A percentile compares a stretch with the other conserved stretches of the same genome.
Evolutionary conservation across 805 yeast species (phyloP).

Genomic region (Maudiozyma bulderi): DNA sequence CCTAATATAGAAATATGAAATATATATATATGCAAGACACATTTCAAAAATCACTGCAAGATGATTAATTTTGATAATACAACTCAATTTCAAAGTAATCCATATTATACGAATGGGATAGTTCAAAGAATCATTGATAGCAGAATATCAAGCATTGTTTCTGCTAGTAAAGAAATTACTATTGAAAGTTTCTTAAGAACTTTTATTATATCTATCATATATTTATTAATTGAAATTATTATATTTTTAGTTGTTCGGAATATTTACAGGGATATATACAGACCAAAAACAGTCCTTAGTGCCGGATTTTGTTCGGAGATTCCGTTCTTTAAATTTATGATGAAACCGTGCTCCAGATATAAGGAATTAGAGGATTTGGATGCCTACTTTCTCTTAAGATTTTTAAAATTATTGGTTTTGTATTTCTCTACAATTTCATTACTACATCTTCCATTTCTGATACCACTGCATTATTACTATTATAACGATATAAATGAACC

Average conservation of each 20-base stretch:
- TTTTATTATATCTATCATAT: not conserved
- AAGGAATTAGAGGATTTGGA: constrained; percentile 44
- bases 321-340: not conserved
- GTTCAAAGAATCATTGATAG: not conserved
- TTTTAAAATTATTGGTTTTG: constrained; percentile 39
- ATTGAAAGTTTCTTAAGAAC: not conserved
- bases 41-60: not conserved
- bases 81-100: not conserved
- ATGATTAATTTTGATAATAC: not conserved
- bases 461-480: constrained; percentile 49
- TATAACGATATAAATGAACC: constrained; percentile 8
- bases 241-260: not conserved
- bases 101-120: not conserved
- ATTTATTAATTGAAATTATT: not conserved
- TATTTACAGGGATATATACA: not conserved
- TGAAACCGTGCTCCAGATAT: not conserved
- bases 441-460: constrained; percentile 46
- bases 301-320: not conserved
- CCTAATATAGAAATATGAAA: too few species aligned
- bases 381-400: constrained; percentile 64
- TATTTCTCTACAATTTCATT: constrained; percentile 46
- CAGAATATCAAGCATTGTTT: not conserved
- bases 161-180: not conserved
- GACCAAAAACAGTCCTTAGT: not conserved
- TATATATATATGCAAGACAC: too few species aligned